Percentiles rank a stretch among this genome's conserved stretches.
phyloP scores from a whole-genome alignment of 2,329 filamentous ascomycete genomes.

The Botryotinia convoluta region DNA sequence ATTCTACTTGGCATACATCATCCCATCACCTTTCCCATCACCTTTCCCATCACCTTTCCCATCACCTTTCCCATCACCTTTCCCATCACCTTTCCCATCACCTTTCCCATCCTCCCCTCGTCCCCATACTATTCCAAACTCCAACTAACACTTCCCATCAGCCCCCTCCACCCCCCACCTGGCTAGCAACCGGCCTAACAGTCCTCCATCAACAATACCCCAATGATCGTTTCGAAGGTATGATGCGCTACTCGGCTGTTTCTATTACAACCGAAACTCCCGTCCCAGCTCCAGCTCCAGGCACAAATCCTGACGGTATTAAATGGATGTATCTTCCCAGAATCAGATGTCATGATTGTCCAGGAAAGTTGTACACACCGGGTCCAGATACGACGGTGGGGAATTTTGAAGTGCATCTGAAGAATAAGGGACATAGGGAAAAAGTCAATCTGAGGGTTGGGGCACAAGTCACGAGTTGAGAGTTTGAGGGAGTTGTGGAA shows the following conservation, averaged over 20 bases:
- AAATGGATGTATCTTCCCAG: constrained; percentile 83
- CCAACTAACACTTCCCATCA: constrained; percentile 27
- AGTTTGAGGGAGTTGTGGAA: not conserved
- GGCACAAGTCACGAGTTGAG: not conserved
- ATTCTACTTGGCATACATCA: constrained; percentile 32
- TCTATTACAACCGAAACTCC: constrained; percentile 68
- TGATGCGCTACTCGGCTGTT: constrained; percentile 86
- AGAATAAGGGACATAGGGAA: constrained; percentile 76
- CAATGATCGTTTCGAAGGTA: constrained; percentile 79
- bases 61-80: too few relatives aligned
- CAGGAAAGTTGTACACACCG: constrained; percentile 89
- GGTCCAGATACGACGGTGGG: constrained; percentile 79
- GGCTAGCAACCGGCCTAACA: constrained; percentile 74
- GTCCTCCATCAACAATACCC: constrained; percentile 69
- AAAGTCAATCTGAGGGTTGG: constrained; percentile 53
- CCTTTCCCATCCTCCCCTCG: constrained; percentile 20
- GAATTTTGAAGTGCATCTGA: constrained; percentile 91
- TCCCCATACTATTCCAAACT: constrained; percentile 8
- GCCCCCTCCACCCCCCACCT: constrained; percentile 80
- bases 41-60: too few relatives aligned
- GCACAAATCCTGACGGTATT: constrained; percentile 56
- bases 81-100: too few relatives aligned
- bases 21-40: constrained; percentile 30
- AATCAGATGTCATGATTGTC: constrained; percentile 89
- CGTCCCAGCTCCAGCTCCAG: constrained; percentile 50